Conservation (phyloP, 2,329 filamentous ascomycete species). For the Fusarium domesticum region DNA sequence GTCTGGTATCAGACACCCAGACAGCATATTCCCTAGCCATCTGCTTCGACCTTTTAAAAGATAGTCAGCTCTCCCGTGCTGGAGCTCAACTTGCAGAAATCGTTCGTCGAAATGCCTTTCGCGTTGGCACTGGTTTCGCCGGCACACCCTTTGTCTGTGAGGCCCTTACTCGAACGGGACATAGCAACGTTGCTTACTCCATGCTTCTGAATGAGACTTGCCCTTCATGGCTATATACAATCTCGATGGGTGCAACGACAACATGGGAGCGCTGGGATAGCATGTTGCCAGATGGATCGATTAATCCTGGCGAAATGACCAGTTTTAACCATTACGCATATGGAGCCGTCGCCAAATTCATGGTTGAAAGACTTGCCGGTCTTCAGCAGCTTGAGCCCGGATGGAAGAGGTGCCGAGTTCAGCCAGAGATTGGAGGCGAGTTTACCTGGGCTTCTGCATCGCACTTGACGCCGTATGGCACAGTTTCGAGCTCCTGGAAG, state of each 20-base stretch:
- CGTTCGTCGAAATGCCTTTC: constrained; percentile 18
- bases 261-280: constrained; percentile 45
- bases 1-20: constrained; percentile 22
- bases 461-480: constrained; percentile 26
- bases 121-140: constrained; percentile 31
- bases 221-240: constrained; percentile 39
- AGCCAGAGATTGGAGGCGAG: constrained; percentile 17
- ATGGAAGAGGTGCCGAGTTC: constrained; percentile 23
- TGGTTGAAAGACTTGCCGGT: constrained; percentile 31
- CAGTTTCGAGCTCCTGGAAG: constrained; percentile 18
- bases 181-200: constrained; percentile 30
- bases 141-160: constrained; percentile 38
- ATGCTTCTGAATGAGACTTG: constrained; percentile 37
- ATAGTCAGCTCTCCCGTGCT: constrained; percentile 5
- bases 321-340: constrained; percentile 45
- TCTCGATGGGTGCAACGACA: constrained; percentile 40
- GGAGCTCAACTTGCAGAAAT: constrained; percentile 14
- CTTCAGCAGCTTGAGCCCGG: constrained; percentile 21
- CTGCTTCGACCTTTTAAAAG: constrained; percentile 18
- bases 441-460: constrained; percentile 19
- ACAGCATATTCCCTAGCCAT: constrained; percentile 25
- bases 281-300: constrained; percentile 36
- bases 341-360: constrained; percentile 39
- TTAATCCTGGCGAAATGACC: constrained; percentile 40
- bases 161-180: constrained; percentile 16